Evolutionary conservation across 805 yeast species (phyloP).

Genomic region (Zygosaccharomyces bisporus): DNA sequence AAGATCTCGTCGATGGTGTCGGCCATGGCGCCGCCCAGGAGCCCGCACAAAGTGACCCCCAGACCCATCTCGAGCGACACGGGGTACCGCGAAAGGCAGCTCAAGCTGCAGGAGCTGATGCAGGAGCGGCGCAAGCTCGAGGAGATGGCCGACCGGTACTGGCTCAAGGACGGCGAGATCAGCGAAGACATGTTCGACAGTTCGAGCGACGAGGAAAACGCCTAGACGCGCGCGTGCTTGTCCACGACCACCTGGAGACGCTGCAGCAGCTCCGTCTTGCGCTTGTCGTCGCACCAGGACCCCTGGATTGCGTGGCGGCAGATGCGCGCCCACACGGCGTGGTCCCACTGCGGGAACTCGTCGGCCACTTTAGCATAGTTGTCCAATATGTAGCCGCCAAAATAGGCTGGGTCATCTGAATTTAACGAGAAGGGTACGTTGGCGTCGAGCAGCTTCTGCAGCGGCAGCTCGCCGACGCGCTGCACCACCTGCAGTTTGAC

Average conservation of each 20-base stretch:
- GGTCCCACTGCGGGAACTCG: slow-evolving; percentile 55
- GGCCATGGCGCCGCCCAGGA: neutral
- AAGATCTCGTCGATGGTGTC: neutral
- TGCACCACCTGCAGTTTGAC: slow-evolving; percentile 70
- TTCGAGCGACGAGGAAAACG: slow-evolving; percentile 31
- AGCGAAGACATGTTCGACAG: slow-evolving; percentile 32
- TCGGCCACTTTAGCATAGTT: slow-evolving; percentile 66
- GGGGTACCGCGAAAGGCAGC: neutral
- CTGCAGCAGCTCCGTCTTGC: slow-evolving; percentile 44
- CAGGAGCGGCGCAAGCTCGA: slow-evolving; percentile 12
- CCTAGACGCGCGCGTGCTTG: slow-evolving; percentile 28
- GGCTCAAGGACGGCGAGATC: slow-evolving; percentile 27
- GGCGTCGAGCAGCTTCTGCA: slow-evolving; percentile 53
- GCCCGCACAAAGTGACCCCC: neutral
- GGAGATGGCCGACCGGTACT: slow-evolving; percentile 24
- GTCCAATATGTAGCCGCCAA: slow-evolving; percentile 80
- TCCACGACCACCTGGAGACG: slow-evolving; percentile 42
- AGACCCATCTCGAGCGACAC: neutral
- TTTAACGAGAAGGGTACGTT: slow-evolving; percentile 71
- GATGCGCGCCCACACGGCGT: slow-evolving; percentile 58
- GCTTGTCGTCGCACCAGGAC: slow-evolving; percentile 67
- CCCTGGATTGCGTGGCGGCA: slow-evolving; percentile 66
- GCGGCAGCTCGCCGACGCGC: slow-evolving; percentile 64
- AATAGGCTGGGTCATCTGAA: slow-evolving; percentile 78
- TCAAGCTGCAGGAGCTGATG: slow-evolving; percentile 5